Evolutionary conservation across 352 stramenopile genomes (phyloP), one percentile per base, ranked within the genome.

Genomic region (Globisporangium barbulae): DNA sequence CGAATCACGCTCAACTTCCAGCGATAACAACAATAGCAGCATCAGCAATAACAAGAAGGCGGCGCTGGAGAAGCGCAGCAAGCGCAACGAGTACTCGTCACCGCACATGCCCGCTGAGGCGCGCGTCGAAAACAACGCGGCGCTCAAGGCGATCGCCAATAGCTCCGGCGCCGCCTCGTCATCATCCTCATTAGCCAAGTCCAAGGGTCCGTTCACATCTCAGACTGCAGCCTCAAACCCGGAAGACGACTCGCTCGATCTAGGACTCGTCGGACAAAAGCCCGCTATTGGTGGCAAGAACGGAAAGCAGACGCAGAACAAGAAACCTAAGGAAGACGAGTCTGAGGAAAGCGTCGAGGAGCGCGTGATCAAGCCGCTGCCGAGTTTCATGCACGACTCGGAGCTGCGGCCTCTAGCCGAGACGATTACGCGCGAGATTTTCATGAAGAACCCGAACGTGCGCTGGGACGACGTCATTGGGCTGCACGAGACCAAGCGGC

Each of bases 401-500:
- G 94, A 98, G 63, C 71, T 97, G 44, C 79, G 86, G 2, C 78
- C 87, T 28, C 76, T 98, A 21, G 92, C 90, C 10, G 78, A 94
- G 57, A 93, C 74, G 10, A 98, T 98, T 48, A 94, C 83, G 49
- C 73, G 89, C 42, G 94, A 98, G 62, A 98, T 98, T 59, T 97
- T 94, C 71, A 81, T 91, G 68, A 90, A 92, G 63, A 93, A 97
- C 59, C 88, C 92, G 15, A 92, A 96, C 54, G 81, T 95, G 25
- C 72, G 80, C n/a, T 98, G 90, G 90, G 76, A 85, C 61, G 81
- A 97, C 54, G 89, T 97, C 37, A 92, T 97, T 55, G 90, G 85
- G 4, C 69, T 97, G 41, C 69, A 82, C 25, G 91, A 98, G 58
- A 97, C 96, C 28, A 98, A 98, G 67, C 75, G 94, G 21, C 66